A percentile compares a stretch with the other conserved stretches of the same genome.
Conservation (phyloP, 2,329 filamentous ascomycete species). For the Fusarium ambrosium region DNA sequence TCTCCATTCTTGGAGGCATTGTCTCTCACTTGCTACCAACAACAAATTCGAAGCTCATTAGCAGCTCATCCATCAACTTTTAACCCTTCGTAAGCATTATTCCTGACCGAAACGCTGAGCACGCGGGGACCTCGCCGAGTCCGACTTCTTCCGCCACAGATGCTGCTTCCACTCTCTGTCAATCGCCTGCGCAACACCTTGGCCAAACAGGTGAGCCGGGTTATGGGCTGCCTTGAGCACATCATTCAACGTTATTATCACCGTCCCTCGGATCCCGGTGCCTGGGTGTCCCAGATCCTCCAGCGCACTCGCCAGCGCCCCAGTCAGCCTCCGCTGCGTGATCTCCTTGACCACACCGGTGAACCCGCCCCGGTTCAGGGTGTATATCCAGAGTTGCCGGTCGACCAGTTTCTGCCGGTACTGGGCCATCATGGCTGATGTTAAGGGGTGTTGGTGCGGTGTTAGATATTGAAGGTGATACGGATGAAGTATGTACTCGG, state of each 20-base stretch:
- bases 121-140: background rate
- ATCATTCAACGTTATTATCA: constrained; percentile 33
- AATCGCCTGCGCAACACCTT: constrained; percentile 39
- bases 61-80: background rate
- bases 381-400: constrained; percentile 52
- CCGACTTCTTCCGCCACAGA: background rate
- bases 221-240: constrained; percentile 30
- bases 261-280: constrained; percentile 33
- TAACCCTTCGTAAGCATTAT: background rate
- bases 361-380: constrained; percentile 23
- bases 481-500: constrained; percentile 50
- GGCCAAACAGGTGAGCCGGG: constrained; percentile 42
- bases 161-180: constrained; percentile 32
- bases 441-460: constrained; percentile 51
- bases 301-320: constrained; percentile 47
- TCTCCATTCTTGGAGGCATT: background rate
- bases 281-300: constrained; percentile 45
- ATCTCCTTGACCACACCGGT: constrained; percentile 46
- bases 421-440: constrained; percentile 40
- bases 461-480: constrained; percentile 52
- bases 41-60: background rate
- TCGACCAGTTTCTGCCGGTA: constrained; percentile 46
- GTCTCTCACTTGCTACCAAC: background rate
- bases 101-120: background rate
- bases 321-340: constrained; percentile 44